Evolutionary conservation across 257 asterid species (phyloP), one percentile per base, ranked within the genome.

Genomic region (Avicennia marina): DNA sequence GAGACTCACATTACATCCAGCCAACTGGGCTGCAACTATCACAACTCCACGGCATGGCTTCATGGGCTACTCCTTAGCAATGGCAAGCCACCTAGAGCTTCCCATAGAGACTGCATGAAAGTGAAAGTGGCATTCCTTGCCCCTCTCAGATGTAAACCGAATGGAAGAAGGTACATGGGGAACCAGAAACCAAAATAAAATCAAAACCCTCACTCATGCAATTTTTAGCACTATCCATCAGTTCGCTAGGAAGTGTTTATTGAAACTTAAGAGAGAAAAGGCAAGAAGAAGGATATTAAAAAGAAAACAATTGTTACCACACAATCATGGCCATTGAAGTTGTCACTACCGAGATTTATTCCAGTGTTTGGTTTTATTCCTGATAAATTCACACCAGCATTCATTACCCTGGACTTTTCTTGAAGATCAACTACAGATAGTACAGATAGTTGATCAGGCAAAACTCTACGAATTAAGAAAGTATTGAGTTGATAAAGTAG

Each of bases 101-200:
- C 95, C 94, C 51, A 65, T 52, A 19, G 95, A 81, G 73, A 83
- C 60, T 56, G 98, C 78, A 59, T 85, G 67, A 65, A 91, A 75
- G 59, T 63, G 72, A 77, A 91, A 91, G 62, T 86, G 83, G 18
- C 95, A 94, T 72, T 88, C 98, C 68, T 82, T 91, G 43, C 98
- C 98, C 79, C 94, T 83, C 82, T 91, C 98, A 71, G 88, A 91
- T 51, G 98, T 90, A 64, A 91, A 88, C 65, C 94, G 89, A 68
- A 91, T 41, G 98, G 94, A 58, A 91, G 80, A 55, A 61, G 51
- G 65, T 27, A 51, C 27, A 61, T 32, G 60, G 74, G 70, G 52
- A 56, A 64, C 7, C 22, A 18, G 27, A 27, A 31, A 20, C 32
- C 27, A 67, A 62, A 11, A 46, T n/a, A 49, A 56, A 54, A 56